These are phyloP conservation scores for Fomitopsis serialis DNA, from an alignment of 768 basidiomycete genomes.

Conservation along the genomic window DNA sequence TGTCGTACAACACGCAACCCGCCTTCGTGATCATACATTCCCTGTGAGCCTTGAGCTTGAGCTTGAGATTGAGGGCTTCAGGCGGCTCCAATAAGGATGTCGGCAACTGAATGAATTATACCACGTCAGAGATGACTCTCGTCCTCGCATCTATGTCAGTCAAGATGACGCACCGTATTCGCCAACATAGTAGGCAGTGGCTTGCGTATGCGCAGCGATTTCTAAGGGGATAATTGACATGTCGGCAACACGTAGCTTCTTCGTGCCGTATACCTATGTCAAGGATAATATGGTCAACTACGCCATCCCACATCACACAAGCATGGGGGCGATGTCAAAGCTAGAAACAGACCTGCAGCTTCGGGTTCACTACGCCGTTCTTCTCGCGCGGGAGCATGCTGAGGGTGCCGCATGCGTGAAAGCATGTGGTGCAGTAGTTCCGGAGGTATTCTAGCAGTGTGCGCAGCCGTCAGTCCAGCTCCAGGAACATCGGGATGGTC, in stretches of 20 bases:
- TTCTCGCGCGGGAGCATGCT: conserved; percentile 35
- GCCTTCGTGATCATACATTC: too few relatives aligned
- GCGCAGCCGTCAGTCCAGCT: background rate
- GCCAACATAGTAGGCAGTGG: conserved; percentile 6
- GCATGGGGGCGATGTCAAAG: too few relatives aligned
- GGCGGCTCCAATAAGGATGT: background rate
- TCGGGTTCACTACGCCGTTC: conserved; percentile 33
- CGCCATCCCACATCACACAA: too few relatives aligned
- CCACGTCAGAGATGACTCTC: background rate
- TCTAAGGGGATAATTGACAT: conserved; percentile 7
- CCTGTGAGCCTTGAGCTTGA: too few relatives aligned
- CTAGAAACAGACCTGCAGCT: conserved; percentile 25
- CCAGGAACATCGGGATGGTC: background rate
- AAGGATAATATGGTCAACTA: background rate
- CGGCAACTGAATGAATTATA: background rate
- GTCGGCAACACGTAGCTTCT: conserved; percentile 12
- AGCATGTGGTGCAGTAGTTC: background rate
- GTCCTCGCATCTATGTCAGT: background rate
- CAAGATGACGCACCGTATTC: background rate
- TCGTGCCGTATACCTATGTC: conserved; percentile 10
- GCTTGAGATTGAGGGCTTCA: too few relatives aligned
- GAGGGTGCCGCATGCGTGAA: conserved; percentile 29
- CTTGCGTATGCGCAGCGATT: conserved; percentile 6
- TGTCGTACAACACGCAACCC: too few relatives aligned
- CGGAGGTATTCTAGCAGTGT: background rate